These are phyloP conservation scores for Fusarium nematophilum DNA, from an alignment of 2,329 filamentous ascomycete genomes.

Conservation along the genomic window DNA sequence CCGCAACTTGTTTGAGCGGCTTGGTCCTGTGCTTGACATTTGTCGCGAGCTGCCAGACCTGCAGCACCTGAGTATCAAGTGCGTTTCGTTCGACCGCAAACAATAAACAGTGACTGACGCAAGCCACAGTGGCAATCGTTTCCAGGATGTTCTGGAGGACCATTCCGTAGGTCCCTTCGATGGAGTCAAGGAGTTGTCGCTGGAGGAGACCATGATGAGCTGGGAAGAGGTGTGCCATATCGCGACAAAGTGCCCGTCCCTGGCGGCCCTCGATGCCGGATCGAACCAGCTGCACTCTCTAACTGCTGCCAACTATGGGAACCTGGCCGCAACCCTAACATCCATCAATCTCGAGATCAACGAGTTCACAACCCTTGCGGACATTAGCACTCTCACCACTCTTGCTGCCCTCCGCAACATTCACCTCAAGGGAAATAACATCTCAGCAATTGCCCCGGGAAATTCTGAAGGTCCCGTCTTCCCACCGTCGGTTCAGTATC, in stretches of 20 bases:
- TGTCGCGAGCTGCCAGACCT: conserved; percentile 76
- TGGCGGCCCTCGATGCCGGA: conserved; percentile 64
- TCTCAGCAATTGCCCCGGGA: conserved; percentile 58
- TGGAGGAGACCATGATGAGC: conserved; percentile 74
- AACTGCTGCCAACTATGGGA: conserved; percentile 51
- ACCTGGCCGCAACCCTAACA: conserved; percentile 64
- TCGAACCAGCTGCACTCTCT: conserved; percentile 69
- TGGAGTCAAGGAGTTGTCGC: conserved; percentile 68
- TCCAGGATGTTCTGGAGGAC: conserved; percentile 58
- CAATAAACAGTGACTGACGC: conserved; percentile 28
- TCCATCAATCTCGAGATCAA: conserved; percentile 80
- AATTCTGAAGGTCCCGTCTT: conserved; percentile 58
- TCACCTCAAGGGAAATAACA: conserved; percentile 82
- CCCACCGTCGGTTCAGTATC: conserved; percentile 65
- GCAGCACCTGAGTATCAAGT: conserved; percentile 78
- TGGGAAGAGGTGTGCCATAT: conserved; percentile 73
- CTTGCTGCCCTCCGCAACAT: conserved; percentile 67
- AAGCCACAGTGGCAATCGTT: conserved; percentile 76
- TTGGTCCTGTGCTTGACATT: conserved; percentile 76
- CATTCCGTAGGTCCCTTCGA: conserved; percentile 55
- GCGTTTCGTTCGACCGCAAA: conserved; percentile 46
- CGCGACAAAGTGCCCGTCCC: conserved; percentile 63
- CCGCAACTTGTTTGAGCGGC: conserved; percentile 79
- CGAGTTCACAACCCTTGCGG: conserved; percentile 68
- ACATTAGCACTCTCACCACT: conserved; percentile 64